Conservation (phyloP, 495 filamentous ascomycete species). For the Glonium stellatum region DNA sequence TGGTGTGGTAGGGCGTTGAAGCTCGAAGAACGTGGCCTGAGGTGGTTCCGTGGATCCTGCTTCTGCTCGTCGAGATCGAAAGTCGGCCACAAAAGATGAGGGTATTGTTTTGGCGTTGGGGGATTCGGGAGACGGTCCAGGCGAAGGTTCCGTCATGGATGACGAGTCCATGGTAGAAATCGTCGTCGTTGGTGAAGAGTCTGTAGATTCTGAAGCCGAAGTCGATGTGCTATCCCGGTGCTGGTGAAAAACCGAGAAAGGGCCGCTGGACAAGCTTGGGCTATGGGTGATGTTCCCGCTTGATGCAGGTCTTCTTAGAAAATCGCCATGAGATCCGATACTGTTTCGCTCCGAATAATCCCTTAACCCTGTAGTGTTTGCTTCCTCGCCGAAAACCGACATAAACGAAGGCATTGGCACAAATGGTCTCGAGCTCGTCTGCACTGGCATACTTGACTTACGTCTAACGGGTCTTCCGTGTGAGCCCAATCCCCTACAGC, state of each 20-base stretch:
- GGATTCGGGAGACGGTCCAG: constrained; percentile 85
- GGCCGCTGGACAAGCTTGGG: constrained; percentile 6
- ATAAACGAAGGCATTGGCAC: constrained; percentile 33
- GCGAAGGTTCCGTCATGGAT: constrained; percentile 81
- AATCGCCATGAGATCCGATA: constrained; percentile 15
- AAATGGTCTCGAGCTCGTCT: constrained; percentile 23
- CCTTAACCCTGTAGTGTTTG: constrained; percentile 11
- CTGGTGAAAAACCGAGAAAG: constrained; percentile 37
- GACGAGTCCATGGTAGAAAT: constrained; percentile 88
- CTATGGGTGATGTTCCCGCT: constrained; percentile 19
- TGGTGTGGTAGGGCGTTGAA: constrained; percentile 51
- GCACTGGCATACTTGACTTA: constrained; percentile 29
- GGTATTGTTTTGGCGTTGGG: constrained; percentile 59
- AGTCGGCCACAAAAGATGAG: constrained; percentile 26
- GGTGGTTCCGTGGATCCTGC: constrained; percentile 9
- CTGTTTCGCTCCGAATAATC: constrained; percentile 15
- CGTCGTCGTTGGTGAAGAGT: constrained; percentile 92
- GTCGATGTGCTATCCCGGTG: constrained; percentile 69
- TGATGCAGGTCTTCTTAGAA: constrained; percentile 22
- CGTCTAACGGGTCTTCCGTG: constrained; percentile 3
- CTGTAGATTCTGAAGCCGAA: constrained; percentile 73
- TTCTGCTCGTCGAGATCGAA: constrained; percentile 21
- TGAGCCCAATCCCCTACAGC: constrained; percentile 14
- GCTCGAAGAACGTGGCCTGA: constrained; percentile 33
- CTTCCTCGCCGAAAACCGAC: constrained; percentile 33